Conservation (phyloP, 1,284 basidiomycete genomes). For the Spongispora temasekensis region DNA sequence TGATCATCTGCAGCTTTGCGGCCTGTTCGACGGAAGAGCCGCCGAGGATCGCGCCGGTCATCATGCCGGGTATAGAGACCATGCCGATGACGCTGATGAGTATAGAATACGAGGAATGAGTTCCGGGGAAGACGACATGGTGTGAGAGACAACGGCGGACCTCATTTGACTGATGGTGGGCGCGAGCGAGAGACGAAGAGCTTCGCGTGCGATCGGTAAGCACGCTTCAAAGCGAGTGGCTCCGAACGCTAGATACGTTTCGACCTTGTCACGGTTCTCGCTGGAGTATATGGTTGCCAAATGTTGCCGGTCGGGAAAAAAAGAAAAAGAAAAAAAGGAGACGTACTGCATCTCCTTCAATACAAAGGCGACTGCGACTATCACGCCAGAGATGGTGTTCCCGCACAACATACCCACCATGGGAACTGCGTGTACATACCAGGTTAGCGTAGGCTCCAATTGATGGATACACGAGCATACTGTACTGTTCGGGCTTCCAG, state of each 20-base stretch:
- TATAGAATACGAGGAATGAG: too few species aligned
- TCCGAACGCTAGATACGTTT: conserved; percentile 83
- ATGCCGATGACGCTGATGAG: conserved; percentile 82
- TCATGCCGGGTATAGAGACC: conserved; percentile 77
- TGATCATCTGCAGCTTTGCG: conserved; percentile 83
- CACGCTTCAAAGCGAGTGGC: conserved; percentile 80
- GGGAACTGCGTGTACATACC: conserved; percentile 55
- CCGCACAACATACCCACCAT: conserved; percentile 89
- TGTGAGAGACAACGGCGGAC: conserved; percentile 43
- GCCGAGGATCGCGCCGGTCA: conserved; percentile 87
- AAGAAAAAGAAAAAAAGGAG: not conserved
- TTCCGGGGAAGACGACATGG: not conserved
- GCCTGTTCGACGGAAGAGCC: conserved; percentile 84
- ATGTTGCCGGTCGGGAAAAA: not conserved
- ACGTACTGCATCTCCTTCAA: conserved; percentile 67
- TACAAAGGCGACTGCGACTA: conserved; percentile 66
- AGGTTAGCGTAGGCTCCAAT: not conserved
- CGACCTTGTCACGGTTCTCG: conserved; percentile 81
- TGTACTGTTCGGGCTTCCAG: conserved; percentile 81
- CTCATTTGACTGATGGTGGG: conserved; percentile 87
- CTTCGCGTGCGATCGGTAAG: conserved; percentile 73
- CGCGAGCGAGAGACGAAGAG: conserved; percentile 75
- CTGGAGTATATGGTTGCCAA: conserved; percentile 37
- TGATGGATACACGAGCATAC: conserved; percentile 44
- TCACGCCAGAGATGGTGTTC: conserved; percentile 72